A percentile compares a stretch with the other conserved stretches of the same genome.
Conservation (phyloP, 305 asterid genomes). For the Fraxinus xanthoxyloides region DNA sequence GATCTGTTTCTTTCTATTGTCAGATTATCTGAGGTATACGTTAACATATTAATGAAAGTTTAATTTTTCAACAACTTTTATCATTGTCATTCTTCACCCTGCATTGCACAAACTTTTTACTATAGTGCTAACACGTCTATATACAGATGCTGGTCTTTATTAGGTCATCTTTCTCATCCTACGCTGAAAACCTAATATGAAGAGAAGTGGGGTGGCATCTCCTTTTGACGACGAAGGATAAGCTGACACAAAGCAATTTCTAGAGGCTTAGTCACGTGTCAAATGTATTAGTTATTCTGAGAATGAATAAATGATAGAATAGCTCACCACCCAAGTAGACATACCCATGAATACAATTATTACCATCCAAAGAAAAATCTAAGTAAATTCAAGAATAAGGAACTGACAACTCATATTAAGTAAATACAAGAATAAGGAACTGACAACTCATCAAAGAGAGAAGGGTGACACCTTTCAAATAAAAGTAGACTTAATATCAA, state of each 20-base stretch:
- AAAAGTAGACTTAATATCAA: not conserved
- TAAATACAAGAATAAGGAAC: not conserved
- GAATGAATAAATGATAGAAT: not conserved
- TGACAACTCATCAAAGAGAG: not conserved
- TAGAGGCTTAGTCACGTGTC: not conserved
- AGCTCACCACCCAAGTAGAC: not conserved
- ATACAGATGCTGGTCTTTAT: not conserved
- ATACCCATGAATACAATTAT: not conserved
- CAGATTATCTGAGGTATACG: conserved; percentile 12
- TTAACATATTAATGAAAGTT: not conserved
- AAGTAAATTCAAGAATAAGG: not conserved
- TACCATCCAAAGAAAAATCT: not conserved
- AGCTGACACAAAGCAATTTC: not conserved
- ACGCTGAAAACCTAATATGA: not conserved
- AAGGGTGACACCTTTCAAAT: not conserved
- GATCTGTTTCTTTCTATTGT: not conserved
- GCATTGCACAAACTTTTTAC: not conserved
- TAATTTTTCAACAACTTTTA: not conserved
- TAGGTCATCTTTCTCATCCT: not conserved
- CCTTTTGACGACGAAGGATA: not conserved
- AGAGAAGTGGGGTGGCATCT: not conserved
- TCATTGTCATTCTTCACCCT: not conserved
- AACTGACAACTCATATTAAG: not conserved
- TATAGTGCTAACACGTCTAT: not conserved
- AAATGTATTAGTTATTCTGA: not conserved